Percentiles rank a stretch among this genome's conserved stretches.
phyloP scores from a whole-genome alignment of 2,329 filamentous ascomycete species.

The Rutstroemia sp. region DNA sequence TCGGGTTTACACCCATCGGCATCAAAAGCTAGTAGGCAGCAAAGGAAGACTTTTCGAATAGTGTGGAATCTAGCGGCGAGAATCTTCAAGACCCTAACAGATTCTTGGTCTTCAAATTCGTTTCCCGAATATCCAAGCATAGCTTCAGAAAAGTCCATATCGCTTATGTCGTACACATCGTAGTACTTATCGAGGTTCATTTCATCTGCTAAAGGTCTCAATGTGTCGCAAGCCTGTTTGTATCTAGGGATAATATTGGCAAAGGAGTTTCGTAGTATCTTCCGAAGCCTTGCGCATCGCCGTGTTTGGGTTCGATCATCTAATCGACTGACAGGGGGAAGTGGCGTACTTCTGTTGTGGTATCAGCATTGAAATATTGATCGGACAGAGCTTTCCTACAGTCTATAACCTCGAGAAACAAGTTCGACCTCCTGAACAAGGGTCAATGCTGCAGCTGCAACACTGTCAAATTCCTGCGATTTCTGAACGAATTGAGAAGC shows the following conservation, averaged over 20 bases:
- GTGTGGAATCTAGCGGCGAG: conserved; percentile 74
- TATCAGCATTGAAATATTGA: conserved; percentile 11
- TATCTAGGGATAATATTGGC: conserved; percentile 64
- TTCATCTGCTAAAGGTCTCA: conserved; percentile 69
- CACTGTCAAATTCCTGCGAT: conserved; percentile 75
- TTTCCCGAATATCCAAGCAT: conserved; percentile 53
- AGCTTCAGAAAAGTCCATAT: conserved; percentile 65
- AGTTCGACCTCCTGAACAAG: conserved; percentile 94
- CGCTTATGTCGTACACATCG: conserved; percentile 77
- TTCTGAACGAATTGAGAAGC: conserved; percentile 62
- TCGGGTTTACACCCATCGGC: conserved; percentile 72
- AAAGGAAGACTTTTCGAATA: conserved; percentile 77
- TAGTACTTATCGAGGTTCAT: conserved; percentile 86
- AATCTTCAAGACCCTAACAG: conserved; percentile 73
- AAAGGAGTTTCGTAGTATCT: conserved; percentile 64
- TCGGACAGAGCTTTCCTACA: conserved; percentile 45
- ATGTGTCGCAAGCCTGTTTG: conserved; percentile 57
- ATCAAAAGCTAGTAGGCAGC: conserved; percentile 81
- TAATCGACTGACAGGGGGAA: conserved; percentile 86
- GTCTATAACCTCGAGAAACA: conserved; percentile 80
- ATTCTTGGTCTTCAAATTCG: conserved; percentile 70
- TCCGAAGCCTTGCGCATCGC: conserved; percentile 73
- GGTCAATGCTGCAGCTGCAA: conserved; percentile 66
- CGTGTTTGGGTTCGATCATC: conserved; percentile 75
- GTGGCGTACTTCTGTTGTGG: conserved; percentile 63